These are phyloP conservation scores for Circinella minor DNA, from an alignment of 371 early-diverging fungal species.

Conservation along the genomic window DNA sequence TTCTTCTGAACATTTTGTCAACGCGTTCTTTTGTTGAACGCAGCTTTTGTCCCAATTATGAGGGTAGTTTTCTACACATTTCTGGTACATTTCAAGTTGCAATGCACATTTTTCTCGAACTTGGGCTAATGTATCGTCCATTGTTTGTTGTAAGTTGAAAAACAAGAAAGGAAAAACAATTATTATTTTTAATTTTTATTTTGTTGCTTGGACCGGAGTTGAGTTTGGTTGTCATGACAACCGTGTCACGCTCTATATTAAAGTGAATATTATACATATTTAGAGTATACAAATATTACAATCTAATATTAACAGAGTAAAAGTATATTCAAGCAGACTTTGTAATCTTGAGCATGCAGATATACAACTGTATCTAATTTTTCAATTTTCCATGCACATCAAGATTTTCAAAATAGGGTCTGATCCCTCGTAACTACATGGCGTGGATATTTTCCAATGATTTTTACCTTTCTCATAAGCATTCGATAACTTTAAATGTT, in stretches of 20 bases:
- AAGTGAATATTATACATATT: too few relatives aligned
- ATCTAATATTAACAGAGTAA: background rate
- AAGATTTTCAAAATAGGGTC: conserved; percentile 23
- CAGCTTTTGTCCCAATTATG: conserved; percentile 77
- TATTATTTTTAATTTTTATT: background rate
- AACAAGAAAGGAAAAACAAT: conserved; percentile 7
- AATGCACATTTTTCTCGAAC: conserved; percentile 82
- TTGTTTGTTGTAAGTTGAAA: conserved; percentile 22
- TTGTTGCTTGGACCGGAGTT: background rate
- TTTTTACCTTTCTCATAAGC: conserved; percentile 3
- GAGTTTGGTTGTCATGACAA: background rate
- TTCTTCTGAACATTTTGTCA: conserved; percentile 84
- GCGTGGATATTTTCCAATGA: conserved; percentile 7
- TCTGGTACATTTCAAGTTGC: conserved; percentile 77
- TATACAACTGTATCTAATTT: background rate
- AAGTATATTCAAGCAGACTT: background rate
- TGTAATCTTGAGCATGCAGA: background rate
- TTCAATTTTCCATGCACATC: conserved; percentile 16
- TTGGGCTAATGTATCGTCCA: conserved; percentile 74
- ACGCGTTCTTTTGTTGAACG: conserved; percentile 69
- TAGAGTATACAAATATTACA: background rate
- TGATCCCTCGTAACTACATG: conserved; percentile 20
- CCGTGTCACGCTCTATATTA: too few relatives aligned
- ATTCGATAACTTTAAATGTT: conserved; percentile 17
- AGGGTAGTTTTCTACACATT: conserved; percentile 78